Base-by-base conservation (phyloP, 257 asterid species). In the Parsonsia alboflavescens region DNA sequence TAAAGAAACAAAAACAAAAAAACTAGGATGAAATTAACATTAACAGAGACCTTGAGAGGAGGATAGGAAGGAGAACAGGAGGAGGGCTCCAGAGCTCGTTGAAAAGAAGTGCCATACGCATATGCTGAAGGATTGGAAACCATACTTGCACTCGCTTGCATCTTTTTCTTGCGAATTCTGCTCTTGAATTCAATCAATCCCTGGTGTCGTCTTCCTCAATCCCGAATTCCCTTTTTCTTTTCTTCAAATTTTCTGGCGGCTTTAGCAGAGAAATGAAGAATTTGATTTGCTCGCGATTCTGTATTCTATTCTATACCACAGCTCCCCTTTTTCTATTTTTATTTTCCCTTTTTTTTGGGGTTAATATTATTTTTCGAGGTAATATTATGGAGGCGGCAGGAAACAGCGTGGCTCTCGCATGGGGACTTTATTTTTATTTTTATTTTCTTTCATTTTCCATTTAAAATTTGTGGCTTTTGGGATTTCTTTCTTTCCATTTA, bases 51-150 rank as follows among this genome's bases (percentile, higher is more conserved):
- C 80, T 76, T 76, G 46, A 58, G 36, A 68, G 57, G 73, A 71
- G 57, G 64, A 73, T 3, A 75, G 28, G 93, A 77, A 63, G 87
- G 71, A 50, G 88, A 80, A 45, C 85, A 82, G 61, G 85, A 76
- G 4, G 87, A 79, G 46, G 85, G 48, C 0, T 86, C 88, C 56
- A 80, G 76, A 84, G 84, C 70, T 75, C 80, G 87, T 58, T 72
- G 86, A 54, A 80, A 76, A 11, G 72, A 44, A 62, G 64, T 46
- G 46, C 53, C 50, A 82, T 69, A 77, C 44, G 85, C 63, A 58
- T 73, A 82, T 7, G 89, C 24, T 41, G 83, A 76, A 73, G 88
- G 77, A 61, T 79, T 77, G 75, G 80, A 81, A 72, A 88, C 88
- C 86, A 85, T 67, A 33, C 68, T 79, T 68, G 87, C 78, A 59